These are phyloP conservation scores for Sabuloglossum arenarium DNA, from an alignment of 495 filamentous ascomycete genomes.

Conservation along the genomic window DNA sequence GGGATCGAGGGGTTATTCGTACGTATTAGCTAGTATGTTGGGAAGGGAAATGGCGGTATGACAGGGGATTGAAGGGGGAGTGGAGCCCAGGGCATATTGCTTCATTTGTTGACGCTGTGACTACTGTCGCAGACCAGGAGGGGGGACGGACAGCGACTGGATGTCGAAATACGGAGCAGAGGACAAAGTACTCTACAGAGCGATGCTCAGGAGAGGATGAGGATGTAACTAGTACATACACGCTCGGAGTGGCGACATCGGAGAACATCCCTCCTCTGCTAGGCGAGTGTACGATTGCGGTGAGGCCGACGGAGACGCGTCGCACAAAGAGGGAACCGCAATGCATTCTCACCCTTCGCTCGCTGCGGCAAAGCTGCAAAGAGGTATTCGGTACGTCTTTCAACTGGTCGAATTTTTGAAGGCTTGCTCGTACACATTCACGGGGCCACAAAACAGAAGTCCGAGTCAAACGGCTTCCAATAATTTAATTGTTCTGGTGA, in stretches of 20 bases:
- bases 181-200: no score
- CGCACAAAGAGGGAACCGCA: background rate
- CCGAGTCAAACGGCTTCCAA: no score
- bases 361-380: no score
- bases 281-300: background rate
- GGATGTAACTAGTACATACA: no score
- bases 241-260: background rate
- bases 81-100: background rate
- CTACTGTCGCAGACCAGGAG: background rate
- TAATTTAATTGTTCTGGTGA: no score
- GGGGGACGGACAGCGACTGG: background rate
- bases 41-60: background rate
- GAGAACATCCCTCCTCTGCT: background rate
- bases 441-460: background rate
- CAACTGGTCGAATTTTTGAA: background rate
- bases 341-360: background rate
- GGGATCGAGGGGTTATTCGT: no score
- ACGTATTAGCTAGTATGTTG: no score
- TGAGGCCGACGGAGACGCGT: background rate
- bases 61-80: background rate
- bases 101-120: background rate
- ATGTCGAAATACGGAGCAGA: background rate
- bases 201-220: no score
- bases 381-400: background rate
- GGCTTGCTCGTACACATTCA: background rate